phyloP scores from a whole-genome alignment of 208 protist species.

The Acanthamoeba lugdunensis region DNA sequence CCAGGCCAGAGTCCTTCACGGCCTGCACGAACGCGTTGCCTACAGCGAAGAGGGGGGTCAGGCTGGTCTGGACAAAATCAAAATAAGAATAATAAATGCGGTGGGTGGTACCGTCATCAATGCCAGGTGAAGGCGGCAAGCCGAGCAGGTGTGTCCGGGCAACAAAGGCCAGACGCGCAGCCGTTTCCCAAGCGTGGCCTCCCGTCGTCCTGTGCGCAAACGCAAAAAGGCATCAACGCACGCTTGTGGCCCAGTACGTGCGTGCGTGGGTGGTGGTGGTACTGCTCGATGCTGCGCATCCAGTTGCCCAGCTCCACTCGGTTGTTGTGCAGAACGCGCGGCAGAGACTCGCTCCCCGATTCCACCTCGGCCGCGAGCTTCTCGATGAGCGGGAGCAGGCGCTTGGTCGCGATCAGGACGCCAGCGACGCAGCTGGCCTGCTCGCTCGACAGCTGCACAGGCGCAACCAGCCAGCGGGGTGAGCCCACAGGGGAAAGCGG shows the following conservation, averaged over 20 bases:
- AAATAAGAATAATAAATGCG: too few species aligned
- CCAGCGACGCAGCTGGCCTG: background rate
- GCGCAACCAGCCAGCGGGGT: too few species aligned
- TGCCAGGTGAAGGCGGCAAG: background rate
- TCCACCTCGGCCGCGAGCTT: background rate
- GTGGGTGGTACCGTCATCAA: background rate
- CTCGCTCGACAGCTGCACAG: background rate
- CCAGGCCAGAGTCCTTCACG: background rate
- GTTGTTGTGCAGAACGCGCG: background rate
- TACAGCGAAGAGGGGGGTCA: background rate
- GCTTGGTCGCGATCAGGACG: background rate
- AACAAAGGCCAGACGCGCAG: slow-evolving; percentile 30
- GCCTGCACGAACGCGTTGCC: background rate
- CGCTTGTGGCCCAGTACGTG: background rate
- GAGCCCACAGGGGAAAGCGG: too few species aligned
- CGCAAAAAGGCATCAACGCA: background rate
- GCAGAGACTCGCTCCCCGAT: background rate
- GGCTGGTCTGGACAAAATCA: too few species aligned
- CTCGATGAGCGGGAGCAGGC: background rate
- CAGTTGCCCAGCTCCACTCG: slow-evolving; percentile 19
- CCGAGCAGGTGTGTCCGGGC: background rate
- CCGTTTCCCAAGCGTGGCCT: background rate
- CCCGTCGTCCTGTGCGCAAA: background rate
- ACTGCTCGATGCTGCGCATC: background rate
- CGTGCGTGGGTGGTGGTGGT: background rate